A percentile compares a stretch with the other conserved stretches of the same genome.
Evolutionary conservation across 2,329 filamentous ascomycete species (phyloP).

Genomic region (Paraphaeosphaeria sporulosa): DNA sequence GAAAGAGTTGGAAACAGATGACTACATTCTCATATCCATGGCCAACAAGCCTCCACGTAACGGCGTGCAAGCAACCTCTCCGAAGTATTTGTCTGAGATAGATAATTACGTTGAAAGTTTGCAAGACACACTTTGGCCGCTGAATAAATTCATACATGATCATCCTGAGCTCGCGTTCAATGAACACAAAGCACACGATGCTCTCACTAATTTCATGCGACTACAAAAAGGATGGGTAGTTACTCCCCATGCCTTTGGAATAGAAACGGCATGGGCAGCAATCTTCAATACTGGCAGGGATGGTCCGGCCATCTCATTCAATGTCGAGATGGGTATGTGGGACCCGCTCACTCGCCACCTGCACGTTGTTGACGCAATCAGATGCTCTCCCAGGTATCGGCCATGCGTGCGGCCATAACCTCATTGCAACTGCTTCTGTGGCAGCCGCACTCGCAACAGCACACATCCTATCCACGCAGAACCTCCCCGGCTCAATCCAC

Average conservation of each 20-base stretch:
- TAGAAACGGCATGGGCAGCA: constrained; percentile 63
- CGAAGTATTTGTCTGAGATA: constrained; percentile 17
- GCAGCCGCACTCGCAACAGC: constrained; percentile 54
- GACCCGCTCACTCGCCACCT: not conserved
- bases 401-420: constrained; percentile 57
- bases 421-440: constrained; percentile 52
- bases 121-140: constrained; percentile 46
- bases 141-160: constrained; percentile 30
- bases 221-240: constrained; percentile 58
- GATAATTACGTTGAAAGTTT: constrained; percentile 15
- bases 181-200: constrained; percentile 33
- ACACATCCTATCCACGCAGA: constrained; percentile 51
- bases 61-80: not conserved
- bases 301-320: constrained; percentile 58
- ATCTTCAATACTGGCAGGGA: constrained; percentile 56
- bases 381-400: constrained; percentile 53
- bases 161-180: constrained; percentile 32
- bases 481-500: constrained; percentile 55
- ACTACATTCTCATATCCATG: constrained; percentile 19
- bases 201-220: constrained; percentile 30
- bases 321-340: constrained; percentile 47
- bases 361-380: constrained; percentile 16
- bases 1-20: constrained; percentile 22
- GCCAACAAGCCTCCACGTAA: not conserved
- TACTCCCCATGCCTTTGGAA: constrained; percentile 59